These are phyloP conservation scores for Hevea brasiliensis DNA, from an alignment of 345 rosid genomes.

Conservation along the genomic window DNA sequence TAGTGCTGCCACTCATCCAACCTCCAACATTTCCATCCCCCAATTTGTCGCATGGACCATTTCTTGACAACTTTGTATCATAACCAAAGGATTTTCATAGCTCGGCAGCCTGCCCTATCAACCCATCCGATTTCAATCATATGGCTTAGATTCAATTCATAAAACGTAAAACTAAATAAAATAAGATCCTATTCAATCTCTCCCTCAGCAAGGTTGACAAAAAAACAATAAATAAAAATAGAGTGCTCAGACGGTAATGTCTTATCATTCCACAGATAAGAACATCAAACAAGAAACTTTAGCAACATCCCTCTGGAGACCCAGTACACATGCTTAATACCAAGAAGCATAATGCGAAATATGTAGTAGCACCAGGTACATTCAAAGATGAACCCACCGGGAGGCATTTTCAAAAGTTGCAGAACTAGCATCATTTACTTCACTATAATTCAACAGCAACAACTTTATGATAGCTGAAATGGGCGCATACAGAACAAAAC, in stretches of 20 bases:
- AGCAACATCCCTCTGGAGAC: neutral
- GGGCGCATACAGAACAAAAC: neutral
- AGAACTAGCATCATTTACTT: neutral
- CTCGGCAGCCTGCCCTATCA: neutral
- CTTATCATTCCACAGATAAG: neutral
- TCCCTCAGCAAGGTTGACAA: neutral
- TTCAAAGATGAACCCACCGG: neutral
- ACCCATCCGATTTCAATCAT: neutral
- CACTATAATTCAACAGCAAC: neutral
- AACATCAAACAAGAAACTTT: neutral
- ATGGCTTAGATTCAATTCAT: neutral
- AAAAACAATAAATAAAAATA: no score
- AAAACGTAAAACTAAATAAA: neutral
- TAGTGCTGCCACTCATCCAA: neutral
- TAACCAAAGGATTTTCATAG: neutral
- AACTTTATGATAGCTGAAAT: neutral
- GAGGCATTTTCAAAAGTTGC: no score
- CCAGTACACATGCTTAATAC: neutral
- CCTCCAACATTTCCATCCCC: neutral
- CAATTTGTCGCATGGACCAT: neutral
- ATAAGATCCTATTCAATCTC: neutral
- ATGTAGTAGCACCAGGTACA: neutral
- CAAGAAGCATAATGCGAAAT: neutral
- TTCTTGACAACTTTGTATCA: neutral
- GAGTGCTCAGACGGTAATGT: neutral